Evolutionary conservation across 179 eudicot species (phyloP).

Genomic region (Dionaea muscipula): DNA sequence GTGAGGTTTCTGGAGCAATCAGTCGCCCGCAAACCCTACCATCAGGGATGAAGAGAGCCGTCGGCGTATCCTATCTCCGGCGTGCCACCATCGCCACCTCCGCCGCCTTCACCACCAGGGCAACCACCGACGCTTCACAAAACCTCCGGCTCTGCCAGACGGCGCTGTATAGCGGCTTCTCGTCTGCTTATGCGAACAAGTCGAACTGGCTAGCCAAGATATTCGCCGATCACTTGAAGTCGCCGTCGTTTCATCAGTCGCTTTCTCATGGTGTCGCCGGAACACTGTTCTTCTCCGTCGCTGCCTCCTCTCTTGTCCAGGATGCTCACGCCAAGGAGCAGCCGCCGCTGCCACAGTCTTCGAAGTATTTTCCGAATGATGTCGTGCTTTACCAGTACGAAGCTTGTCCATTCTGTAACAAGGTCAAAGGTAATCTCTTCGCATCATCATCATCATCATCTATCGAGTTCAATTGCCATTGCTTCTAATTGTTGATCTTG

Average conservation of each 20-base stretch:
- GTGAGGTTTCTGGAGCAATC: too few relatives aligned
- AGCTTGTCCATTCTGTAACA: conserved; percentile 95
- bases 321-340: conserved; percentile 62
- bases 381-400: conserved; percentile 83
- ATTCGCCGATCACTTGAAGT: conserved; percentile 4
- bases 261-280: conserved; percentile 16
- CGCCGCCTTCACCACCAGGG: conserved; percentile 10
- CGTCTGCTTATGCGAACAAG: conserved; percentile 1
- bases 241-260: conserved; percentile 10
- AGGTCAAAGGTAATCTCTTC: conserved; percentile 77
- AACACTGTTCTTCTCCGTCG: conserved; percentile 28
- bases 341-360: not conserved
- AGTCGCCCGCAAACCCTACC: too few relatives aligned
- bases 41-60: conserved; percentile 20
- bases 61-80: conserved; percentile 21
- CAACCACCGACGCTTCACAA: conserved; percentile 7
- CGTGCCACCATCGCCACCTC: conserved; percentile 17
- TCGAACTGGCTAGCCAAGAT: conserved; percentile 4
- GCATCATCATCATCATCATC: not conserved
- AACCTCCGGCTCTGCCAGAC: conserved; percentile 15
- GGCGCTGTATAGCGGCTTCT: conserved; percentile 3
- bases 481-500: not conserved
- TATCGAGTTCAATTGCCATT: not conserved
- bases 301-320: conserved; percentile 29
- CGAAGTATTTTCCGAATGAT: conserved; percentile 34